Conservation (phyloP, 768 basidiomycete genomes). For the Kwoniella sp. region DNA sequence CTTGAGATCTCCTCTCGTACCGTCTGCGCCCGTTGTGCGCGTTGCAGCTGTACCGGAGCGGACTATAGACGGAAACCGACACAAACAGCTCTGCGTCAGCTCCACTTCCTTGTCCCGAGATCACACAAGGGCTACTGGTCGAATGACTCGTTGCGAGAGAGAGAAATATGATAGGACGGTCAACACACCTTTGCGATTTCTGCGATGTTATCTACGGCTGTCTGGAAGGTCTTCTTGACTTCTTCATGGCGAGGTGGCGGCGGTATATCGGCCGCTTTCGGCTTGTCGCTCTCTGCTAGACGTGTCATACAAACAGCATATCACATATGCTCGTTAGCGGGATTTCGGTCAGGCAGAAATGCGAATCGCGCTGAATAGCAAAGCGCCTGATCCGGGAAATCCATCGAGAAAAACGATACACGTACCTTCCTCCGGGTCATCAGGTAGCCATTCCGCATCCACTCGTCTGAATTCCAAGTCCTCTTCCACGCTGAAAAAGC, state of each 20-base stretch:
- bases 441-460: constrained; percentile 44
- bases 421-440: constrained; percentile 36
- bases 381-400: no score
- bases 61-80: no score
- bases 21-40: constrained; percentile 46
- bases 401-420: background rate
- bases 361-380: no score
- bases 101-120: background rate
- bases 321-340: no score
- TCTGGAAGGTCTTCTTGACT: constrained; percentile 38
- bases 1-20: constrained; percentile 43
- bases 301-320: background rate
- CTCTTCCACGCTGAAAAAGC: constrained; percentile 60
- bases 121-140: background rate
- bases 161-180: background rate
- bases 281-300: background rate
- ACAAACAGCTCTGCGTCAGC: background rate
- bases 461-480: constrained; percentile 51
- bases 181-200: constrained; percentile 35
- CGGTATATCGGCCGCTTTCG: constrained; percentile 20
- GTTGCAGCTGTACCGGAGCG: constrained; percentile 38
- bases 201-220: constrained; percentile 36
- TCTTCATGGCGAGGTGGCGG: constrained; percentile 43
- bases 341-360: background rate
- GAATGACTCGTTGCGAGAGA: background rate